Base-by-base conservation (phyloP, 371 early-diverging fungal genomes). In the Circinella minor region DNA sequence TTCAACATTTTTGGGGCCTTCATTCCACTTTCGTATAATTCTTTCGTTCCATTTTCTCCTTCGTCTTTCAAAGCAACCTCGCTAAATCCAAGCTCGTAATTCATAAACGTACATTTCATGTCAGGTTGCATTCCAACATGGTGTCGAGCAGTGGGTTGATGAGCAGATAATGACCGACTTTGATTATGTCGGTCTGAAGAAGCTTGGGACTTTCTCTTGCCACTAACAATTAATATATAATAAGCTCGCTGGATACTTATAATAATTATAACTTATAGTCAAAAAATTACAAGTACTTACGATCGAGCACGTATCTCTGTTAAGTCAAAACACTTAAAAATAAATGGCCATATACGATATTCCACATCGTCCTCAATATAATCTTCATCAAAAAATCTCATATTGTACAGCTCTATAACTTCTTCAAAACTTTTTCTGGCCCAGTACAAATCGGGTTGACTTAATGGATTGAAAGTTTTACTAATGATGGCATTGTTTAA, bases 41-140 rank as follows among this genome's bases (percentile, higher is more conserved):
- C 65, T 61, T 66, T 70, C 3, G 66, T 66, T 17, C 71, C 66
- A 20, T 20, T 17, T 43, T 61, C 66, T 8, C 66, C 61, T 13
- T 61, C 54, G 34, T 68, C 68, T 15, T 62, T 54, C 36, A 59
- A 46, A 15, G 43, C 68, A 48, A 62, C 68, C 34, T 61, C 62
- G 20, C 15, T 27, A 36, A 59, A 54, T n/a, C 68, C 68, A 18
- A 68, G 49, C 36, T 68, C 62, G 9, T 59, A 59, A 6, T 27
- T 46, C 34, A 34, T 37, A 46, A 20, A 68, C 9, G 27, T 61
- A 34, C 39, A 65, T 34, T 65, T 37, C 46, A 61, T 66, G 54
- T 20, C 71, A 27, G 61, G 64, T 60, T 48, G 63, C 61, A 51
- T 66, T 47, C 27, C 71, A 18, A 18, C 20, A 18, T 8, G n/a